Evolutionary conservation across 2,329 filamentous ascomycete species (phyloP), one percentile per base, ranked within the genome.

Genomic region (Penicillium sp.): DNA sequence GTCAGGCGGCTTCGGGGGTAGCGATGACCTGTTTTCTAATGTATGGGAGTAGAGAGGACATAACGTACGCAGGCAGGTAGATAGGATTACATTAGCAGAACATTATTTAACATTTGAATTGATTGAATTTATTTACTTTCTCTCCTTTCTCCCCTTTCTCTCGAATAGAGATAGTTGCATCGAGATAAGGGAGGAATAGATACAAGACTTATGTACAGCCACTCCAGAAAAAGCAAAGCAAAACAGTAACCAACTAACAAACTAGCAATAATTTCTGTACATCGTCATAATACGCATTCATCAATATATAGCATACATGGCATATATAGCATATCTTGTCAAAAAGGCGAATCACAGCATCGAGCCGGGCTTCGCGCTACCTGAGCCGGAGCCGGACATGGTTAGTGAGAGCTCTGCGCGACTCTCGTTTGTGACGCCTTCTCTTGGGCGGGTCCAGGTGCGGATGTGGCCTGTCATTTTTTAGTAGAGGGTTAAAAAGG

Each of bases 11-110:
- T 85, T 83, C 20, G 84, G 81, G 53, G 86, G 84, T 55, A 71
- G 74, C 51, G 93, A 97, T 63, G 93, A 97, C 76, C 72, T 97
- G 66, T 97, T 97, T 74, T 91, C 88, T 30, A 97, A 97, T 73
- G 93, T 97, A 50, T 97, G 93, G 93, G 83, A 91, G 76, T 97
- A 77, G 64, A 7, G 2, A 42, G 46, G 4, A 35, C 12, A 11
- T 33, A 33, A 9, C n/a, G 16, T 35, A 26, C n/a, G n/a, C 38
- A 42, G 38, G 38, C 12, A 38, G 33, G 12, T 38, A n/a, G 11
- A 14, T 40, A 40, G 14, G 2, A 35, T 5, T 35, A 35, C 30
- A 35, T 35, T 35, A 35, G n/a, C 30, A 3, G 30, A 35, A 35
- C 30, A 35, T 35, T 35, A 35, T 35, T 35, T 35, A 4, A 14